Base-by-base conservation (phyloP, 345 rosid species). In the Populus ilicifolia region DNA sequence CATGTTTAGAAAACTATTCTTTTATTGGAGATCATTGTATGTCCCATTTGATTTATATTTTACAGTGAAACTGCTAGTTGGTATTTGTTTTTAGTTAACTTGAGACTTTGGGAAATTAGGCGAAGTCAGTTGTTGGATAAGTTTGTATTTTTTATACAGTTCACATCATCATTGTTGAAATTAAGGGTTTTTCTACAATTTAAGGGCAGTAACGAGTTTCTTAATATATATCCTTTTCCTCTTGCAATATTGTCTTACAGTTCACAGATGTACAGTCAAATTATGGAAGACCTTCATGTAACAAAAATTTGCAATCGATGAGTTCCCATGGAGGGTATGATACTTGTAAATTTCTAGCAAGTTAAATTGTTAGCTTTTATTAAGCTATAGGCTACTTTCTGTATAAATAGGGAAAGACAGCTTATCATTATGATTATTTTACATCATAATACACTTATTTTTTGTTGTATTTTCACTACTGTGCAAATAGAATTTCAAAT, bases 271-370 rank as follows among this genome's bases (percentile, higher is more conserved):
- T 46, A 46, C 30, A n/a, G 65, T 46, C 84, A 30, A 74, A 73
- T 71, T 50, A 63, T 72, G 74, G 71, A 68, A 82, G 77, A 70
- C 38, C 68, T 80, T 71, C 81, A 63, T 25, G 38, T 56, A 17
- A 73, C 75, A 61, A 56, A 17, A 77, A 20, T 46, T 25, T 36
- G 38, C 52, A 48, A 17, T 68, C 63, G 21, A 14, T 52, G 72
- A 70, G 23, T 77, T 76, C 65, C 80, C 54, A 44, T 66, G 38
- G 48, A 61, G 71, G 77, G 85, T 84, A 79, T 70, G 59, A 23
- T 41, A n/a, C 27, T 46, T 46, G 30, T 74, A 38, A n/a, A 67
- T 56, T 56, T 73, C 67, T 70, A 29, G 67, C 20, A 48, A 41
- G 50, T 71, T 23, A 16, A 27, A 8, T 38, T 33, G 12, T 68